Base-by-base conservation (phyloP, 768 basidiomycete genomes). In the Rhodotorula taiwanensis region DNA sequence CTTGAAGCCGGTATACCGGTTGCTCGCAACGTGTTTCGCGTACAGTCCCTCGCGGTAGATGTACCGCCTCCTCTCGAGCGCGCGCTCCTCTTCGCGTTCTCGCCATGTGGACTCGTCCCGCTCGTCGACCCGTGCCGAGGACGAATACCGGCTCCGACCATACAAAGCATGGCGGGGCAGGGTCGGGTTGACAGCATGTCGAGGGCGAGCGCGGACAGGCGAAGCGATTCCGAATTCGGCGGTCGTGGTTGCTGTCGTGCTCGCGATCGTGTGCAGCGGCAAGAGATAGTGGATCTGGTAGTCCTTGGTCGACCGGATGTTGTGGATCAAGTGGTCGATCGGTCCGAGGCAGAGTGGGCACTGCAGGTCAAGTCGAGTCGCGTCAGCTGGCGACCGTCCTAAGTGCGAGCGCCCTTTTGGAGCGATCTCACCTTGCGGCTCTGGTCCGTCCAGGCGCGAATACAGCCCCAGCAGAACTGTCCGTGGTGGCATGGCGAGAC, bases 11-110 rank as follows among this genome's bases (percentile, higher is more conserved):
- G 70, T 71, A 47, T 65, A 70, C 7, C 72, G 60, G 34, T 73
- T 73, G 25, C 55, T 54, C 10, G 69, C 72, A 39, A 73, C 67
- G 41, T 73, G 72, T 50, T 73, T 73, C n/a, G 69, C 72, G 51
- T 56, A 73, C 25, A 73, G 57, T 0, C 58, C 63, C 33, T 70
- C 59, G 31, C 62, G 55, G 52, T 73, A 73, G 27, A 73, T 51
- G 56, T 66, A 71, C 41, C 55, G 51, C 28, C 72, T 50, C 28
- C 69, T 47, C 58, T 73, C 69, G 36, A 73, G 49, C 47, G 63
- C 67, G 28, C 63, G 52, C 63, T 69, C 63, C 27, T 61, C 63
- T 18, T 45, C 48, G 25, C 56, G 48, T 41, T 69, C 67, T 18
- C 59, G 59, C 52, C 56, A 58, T 3, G 62, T 64, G 43, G 62